Conservation (phyloP, 2,329 filamentous ascomycete species). For the Cladosporium sp. region DNA sequence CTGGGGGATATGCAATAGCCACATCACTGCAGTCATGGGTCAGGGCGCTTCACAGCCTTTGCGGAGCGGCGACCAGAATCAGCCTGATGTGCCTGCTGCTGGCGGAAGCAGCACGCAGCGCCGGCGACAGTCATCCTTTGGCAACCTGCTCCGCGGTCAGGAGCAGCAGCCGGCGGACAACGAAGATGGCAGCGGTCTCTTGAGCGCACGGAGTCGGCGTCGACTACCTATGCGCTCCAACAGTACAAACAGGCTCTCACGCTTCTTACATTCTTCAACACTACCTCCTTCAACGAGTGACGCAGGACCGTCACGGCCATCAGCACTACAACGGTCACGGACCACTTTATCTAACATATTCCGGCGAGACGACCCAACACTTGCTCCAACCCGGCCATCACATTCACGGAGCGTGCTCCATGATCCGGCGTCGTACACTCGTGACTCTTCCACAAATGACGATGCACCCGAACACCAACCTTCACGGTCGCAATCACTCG, state of each 20-base stretch:
- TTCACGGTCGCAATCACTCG: constrained; percentile 36
- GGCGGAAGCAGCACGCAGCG: constrained; percentile 9
- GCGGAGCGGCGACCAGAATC: constrained; percentile 15
- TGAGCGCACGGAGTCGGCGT: constrained; percentile 5
- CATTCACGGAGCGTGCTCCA: constrained; percentile 25
- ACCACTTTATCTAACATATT: constrained; percentile 20
- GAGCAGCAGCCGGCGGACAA: neutral
- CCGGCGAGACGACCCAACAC: constrained; percentile 5
- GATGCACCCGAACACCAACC: constrained; percentile 27
- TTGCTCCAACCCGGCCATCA: neutral
- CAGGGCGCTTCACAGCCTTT: constrained; percentile 34
- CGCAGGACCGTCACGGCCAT: constrained; percentile 18
- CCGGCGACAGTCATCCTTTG: constrained; percentile 12
- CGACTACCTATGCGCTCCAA: constrained; percentile 21
- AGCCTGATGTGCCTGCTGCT: constrained; percentile 6
- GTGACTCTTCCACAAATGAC: constrained; percentile 20
- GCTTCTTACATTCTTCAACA: constrained; percentile 31
- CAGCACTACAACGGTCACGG: constrained; percentile 19
- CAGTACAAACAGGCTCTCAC: constrained; percentile 32
- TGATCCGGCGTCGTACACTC: constrained; percentile 30
- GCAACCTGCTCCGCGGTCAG: constrained; percentile 13
- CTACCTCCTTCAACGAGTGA: constrained; percentile 21
- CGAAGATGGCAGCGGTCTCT: constrained; percentile 12
- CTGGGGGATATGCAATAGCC: constrained; percentile 16
- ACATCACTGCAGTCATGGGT: constrained; percentile 30